Percentiles rank a stretch among this genome's conserved stretches.
phyloP scores from a whole-genome alignment of 2,329 filamentous ascomycete species.

The Nectriaceae sp. region DNA sequence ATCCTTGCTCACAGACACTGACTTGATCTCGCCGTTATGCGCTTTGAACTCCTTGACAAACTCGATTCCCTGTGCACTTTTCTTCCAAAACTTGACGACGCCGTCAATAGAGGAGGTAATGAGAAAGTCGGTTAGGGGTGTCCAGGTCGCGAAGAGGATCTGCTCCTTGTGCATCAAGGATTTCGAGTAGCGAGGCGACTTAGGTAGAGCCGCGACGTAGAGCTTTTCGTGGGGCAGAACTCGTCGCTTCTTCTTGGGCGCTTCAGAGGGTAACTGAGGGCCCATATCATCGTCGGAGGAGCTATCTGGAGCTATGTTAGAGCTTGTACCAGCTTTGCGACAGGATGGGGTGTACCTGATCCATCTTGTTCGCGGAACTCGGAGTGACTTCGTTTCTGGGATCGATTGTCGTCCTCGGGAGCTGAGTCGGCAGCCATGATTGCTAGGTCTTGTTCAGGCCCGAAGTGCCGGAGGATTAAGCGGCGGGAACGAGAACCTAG shows the following conservation, averaged over 20 bases:
- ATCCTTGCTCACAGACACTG: constrained; percentile 84
- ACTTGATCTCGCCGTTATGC: constrained; percentile 81
- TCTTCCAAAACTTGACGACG: constrained; percentile 99
- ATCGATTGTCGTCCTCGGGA: constrained; percentile 35
- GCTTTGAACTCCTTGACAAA: constrained; percentile 98
- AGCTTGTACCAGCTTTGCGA: constrained; percentile 2
- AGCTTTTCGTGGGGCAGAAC: constrained; percentile 93
- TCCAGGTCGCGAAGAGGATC: constrained; percentile 83
- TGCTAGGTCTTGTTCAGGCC: background rate
- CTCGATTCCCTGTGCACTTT: constrained; percentile 84
- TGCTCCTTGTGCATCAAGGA: constrained; percentile 99
- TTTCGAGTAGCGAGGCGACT: constrained; percentile 81
- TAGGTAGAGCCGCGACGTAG: constrained; percentile 86
- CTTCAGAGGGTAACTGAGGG: constrained; percentile 80
- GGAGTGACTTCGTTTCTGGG: constrained; percentile 54
- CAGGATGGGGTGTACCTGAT: constrained; percentile 34
- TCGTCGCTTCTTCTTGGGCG: constrained; percentile 86
- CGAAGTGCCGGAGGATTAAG: background rate
- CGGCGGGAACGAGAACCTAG: background rate
- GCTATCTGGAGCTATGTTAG: constrained; percentile 46
- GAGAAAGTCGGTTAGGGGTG: constrained; percentile 89
- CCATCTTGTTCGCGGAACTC: constrained; percentile 53
- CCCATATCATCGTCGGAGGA: constrained; percentile 94
- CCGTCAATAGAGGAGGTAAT: constrained; percentile 94
- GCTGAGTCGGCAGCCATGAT: constrained; percentile 28